Evolutionary conservation across 371 early-diverging fungal genomes (phyloP), one percentile per base, ranked within the genome.

Genomic region (Actinomucor elegans): DNA sequence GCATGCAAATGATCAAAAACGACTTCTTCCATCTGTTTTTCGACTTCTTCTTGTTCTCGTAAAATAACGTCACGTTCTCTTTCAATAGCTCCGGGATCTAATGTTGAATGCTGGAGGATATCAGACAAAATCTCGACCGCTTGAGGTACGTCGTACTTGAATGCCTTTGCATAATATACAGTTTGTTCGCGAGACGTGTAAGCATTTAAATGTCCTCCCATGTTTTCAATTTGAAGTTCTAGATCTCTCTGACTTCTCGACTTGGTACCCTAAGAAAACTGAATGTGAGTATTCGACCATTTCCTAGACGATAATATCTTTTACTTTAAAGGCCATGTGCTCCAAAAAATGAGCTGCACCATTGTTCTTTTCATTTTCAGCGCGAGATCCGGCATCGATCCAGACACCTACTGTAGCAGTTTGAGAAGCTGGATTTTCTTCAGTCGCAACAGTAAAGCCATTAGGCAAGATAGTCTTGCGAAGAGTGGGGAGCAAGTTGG

Each of bases 131-230:
- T 83, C 53, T 94, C 96, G 17, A 97, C 94, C 12, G 96, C 86
- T 59, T 83, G 77, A 24, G 88, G 83, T 26, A 94, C 90, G 64
- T 98, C 96, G 48, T 84, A 69, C 58, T 89, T 85, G 64, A 97
- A 87, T 12, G 94, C 80, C 75, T 96, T 95, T 55, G 97, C 97
- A 71, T 93, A 97, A 85, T 94, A 98, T 26, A 92, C 96, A 21
- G 98, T 97, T 73, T 98, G 98, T 67, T 98, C 99, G 44, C 99
- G 90, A 23, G 96, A 94, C 32, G 99, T 98, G 75, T 97, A 96
- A 12, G 99, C 97, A 71, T 96, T 96, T 65, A 98, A 75, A 72
- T 95, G 96, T 29, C 92, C 97, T 38, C 99, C 99, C 87, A 97
- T 92, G 77, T 96, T 94, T 71, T 98, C 99, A 55, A 97, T 93